A percentile compares a stretch with the other conserved stretches of the same genome.
phyloP scores from a whole-genome alignment of 495 filamentous ascomycete genomes.

The Aspergillus biplanus region DNA sequence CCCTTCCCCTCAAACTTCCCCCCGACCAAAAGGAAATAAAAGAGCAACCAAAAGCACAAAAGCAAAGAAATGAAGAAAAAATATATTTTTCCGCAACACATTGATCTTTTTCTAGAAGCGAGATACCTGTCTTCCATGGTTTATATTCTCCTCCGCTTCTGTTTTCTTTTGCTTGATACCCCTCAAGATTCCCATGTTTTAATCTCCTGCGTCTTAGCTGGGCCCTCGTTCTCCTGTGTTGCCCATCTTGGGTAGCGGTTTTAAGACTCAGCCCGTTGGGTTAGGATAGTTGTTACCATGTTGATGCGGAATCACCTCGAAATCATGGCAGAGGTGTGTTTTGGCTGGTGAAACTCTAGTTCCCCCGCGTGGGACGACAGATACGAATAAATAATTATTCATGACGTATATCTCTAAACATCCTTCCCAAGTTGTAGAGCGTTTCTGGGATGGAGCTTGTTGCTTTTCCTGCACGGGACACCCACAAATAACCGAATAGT shows the following conservation, averaged over 20 bases:
- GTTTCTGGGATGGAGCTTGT: too few relatives aligned
- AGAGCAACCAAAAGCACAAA: constrained; percentile 19
- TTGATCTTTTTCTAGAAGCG: constrained; percentile 16
- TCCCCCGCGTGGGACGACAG: too few relatives aligned
- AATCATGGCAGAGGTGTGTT: too few relatives aligned
- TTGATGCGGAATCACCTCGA: too few relatives aligned
- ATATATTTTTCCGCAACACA: constrained; percentile 6
- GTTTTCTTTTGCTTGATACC: constrained; percentile 11
- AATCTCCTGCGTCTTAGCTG: neutral
- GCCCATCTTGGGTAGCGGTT: too few relatives aligned
- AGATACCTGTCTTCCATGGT: constrained; percentile 12
- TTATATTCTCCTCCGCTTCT: neutral
- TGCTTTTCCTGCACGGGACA: too few relatives aligned
- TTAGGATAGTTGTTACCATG: neutral
- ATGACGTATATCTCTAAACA: too few relatives aligned
- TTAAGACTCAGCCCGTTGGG: neutral
- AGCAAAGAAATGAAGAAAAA: constrained; percentile 20
- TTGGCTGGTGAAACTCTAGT: too few relatives aligned
- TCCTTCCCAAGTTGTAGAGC: too few relatives aligned
- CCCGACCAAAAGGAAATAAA: constrained; percentile 13
- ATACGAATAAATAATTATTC: too few relatives aligned
- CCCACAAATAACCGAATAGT: too few relatives aligned
- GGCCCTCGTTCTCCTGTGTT: too few relatives aligned
- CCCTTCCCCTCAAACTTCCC: neutral
- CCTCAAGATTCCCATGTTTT: constrained; percentile 10